Evolutionary conservation across 495 filamentous ascomycete genomes (phyloP).

Genomic region (Penicillium fimorum): DNA sequence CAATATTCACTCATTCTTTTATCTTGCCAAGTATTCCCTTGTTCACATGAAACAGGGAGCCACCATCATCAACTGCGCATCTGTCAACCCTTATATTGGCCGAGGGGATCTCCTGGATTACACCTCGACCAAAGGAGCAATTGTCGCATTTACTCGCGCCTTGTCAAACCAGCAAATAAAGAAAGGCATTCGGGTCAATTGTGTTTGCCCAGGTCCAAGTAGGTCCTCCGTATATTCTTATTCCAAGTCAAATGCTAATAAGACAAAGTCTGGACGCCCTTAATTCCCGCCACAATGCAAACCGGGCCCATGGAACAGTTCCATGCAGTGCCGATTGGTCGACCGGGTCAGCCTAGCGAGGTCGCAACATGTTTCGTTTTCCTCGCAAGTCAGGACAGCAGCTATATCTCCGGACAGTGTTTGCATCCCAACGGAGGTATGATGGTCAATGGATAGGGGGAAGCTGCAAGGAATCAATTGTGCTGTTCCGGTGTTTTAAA

Average conservation of each 20-base stretch:
- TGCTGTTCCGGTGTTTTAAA: not conserved
- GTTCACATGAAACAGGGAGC: slow-evolving; percentile 73
- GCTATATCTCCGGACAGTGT: slow-evolving; percentile 57
- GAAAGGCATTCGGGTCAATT: slow-evolving; percentile 79
- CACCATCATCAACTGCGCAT: slow-evolving; percentile 82
- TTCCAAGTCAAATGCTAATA: slow-evolving; percentile 1
- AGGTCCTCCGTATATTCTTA: slow-evolving; percentile 16
- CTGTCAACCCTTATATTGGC: slow-evolving; percentile 78
- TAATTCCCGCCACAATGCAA: slow-evolving; percentile 77
- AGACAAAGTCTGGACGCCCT: slow-evolving; percentile 70
- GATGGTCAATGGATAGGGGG: slow-evolving; percentile 55
- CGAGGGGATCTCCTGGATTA: slow-evolving; percentile 84
- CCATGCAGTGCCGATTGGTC: slow-evolving; percentile 68
- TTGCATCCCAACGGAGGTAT: slow-evolving; percentile 70
- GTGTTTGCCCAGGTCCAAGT: slow-evolving; percentile 72
- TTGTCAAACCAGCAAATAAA: slow-evolving; percentile 71
- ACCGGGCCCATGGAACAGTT: slow-evolving; percentile 69
- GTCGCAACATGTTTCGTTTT: slow-evolving; percentile 86
- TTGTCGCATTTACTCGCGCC: slow-evolving; percentile 76
- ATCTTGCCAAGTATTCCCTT: slow-evolving; percentile 73
- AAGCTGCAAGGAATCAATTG: not conserved
- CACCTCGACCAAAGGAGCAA: slow-evolving; percentile 79
- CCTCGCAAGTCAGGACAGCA: slow-evolving; percentile 72
- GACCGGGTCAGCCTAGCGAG: slow-evolving; percentile 75
- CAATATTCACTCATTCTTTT: slow-evolving; percentile 74